phyloP scores from a whole-genome alignment of 768 basidiomycete genomes.

The Mycena crocata region DNA sequence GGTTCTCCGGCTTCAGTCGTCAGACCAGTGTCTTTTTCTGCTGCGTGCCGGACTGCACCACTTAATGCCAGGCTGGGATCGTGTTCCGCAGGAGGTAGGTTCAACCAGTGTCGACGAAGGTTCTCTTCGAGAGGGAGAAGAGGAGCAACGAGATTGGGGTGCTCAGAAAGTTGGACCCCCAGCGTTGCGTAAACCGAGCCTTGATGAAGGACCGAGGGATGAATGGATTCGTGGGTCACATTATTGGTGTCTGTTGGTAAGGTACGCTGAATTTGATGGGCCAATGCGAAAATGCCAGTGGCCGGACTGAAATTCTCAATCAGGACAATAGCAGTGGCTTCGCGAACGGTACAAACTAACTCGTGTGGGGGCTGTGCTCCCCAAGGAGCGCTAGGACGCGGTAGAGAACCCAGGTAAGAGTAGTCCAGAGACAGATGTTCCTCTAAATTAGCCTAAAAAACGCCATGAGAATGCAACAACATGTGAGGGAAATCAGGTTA shows the following conservation, averaged over 20 bases:
- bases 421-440: conserved; percentile 68
- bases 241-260: conserved; percentile 58
- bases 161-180: conserved; percentile 46
- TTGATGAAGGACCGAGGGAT: conserved; percentile 69
- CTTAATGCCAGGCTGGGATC: conserved; percentile 11
- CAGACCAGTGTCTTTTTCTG: conserved; percentile 55
- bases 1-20: conserved; percentile 46
- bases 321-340: not conserved
- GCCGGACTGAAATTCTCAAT: conserved; percentile 51
- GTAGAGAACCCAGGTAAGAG: conserved; percentile 61
- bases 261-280: conserved; percentile 57
- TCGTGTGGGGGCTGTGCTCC: conserved; percentile 72
- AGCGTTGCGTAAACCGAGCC: conserved; percentile 47
- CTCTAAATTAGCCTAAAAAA: conserved; percentile 63
- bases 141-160: conserved; percentile 55
- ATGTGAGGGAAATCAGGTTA: conserved; percentile 16
- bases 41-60: conserved; percentile 31
- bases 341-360: conserved; percentile 54
- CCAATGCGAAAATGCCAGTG: conserved; percentile 65
- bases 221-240: conserved; percentile 69
- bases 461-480: not conserved
- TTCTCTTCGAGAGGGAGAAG: conserved; percentile 22
- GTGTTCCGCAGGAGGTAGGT: not conserved
- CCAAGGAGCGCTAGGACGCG: conserved; percentile 67
- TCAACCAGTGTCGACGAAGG: conserved; percentile 19